Evolutionary conservation across 1,139 yeast species (phyloP).

Genomic region (Scheffersomyces insectosa): DNA sequence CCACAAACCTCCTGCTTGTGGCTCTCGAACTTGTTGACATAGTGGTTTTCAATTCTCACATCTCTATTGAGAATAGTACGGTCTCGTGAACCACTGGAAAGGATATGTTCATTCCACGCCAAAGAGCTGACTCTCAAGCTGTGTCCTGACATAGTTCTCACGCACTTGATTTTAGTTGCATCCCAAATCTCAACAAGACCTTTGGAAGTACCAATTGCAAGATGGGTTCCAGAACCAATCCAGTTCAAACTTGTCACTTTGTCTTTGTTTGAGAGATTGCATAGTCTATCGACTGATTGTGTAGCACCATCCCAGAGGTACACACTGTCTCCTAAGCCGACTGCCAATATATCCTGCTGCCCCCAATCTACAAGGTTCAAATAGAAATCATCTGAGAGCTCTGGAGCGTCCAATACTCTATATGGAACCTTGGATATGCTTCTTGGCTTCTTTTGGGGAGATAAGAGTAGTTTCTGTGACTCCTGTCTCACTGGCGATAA

Average conservation of each 20-base stretch:
- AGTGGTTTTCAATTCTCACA: conserved; percentile 85
- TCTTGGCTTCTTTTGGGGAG: conserved; percentile 81
- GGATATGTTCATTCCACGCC: conserved; percentile 91
- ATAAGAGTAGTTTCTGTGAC: conserved; percentile 72
- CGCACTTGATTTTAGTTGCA: conserved; percentile 78
- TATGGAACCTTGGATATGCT: conserved; percentile 85
- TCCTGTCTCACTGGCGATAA: conserved; percentile 89
- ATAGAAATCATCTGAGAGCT: conserved; percentile 90
- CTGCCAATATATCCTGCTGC: conserved; percentile 81
- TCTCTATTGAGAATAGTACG: conserved; percentile 84
- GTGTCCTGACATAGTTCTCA: conserved; percentile 93
- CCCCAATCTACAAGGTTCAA: conserved; percentile 96
- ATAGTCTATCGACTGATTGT: conserved; percentile 79
- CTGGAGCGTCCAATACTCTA: conserved; percentile 95
- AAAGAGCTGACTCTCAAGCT: conserved; percentile 79
- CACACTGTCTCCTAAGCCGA: conserved; percentile 85
- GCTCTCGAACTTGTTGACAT: conserved; percentile 63
- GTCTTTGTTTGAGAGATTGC: conserved; percentile 66
- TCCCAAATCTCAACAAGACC: conserved; percentile 97
- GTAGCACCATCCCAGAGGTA: conserved; percentile 90
- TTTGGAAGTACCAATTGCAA: conserved; percentile 86
- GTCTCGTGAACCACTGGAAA: conserved; percentile 88
- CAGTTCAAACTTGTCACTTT: conserved; percentile 82
- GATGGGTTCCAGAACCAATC: conserved; percentile 92
- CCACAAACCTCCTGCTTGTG: conserved; percentile 98